These are phyloP conservation scores for Mitragyna speciosa DNA, from an alignment of 257 asterid genomes.

Conservation along the genomic window DNA sequence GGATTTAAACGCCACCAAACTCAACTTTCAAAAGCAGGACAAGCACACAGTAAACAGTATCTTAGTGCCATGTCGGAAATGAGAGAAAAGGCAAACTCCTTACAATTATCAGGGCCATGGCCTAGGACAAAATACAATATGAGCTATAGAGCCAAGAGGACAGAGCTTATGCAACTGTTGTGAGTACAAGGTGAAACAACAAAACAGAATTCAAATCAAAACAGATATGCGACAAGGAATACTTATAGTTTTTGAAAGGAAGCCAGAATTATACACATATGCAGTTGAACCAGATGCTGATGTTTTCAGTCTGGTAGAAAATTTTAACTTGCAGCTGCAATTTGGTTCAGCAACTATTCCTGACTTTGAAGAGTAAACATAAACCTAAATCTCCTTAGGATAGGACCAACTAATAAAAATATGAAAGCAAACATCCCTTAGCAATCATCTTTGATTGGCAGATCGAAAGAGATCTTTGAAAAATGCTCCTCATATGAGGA, in stretches of 20 bases:
- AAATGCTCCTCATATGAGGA: not conserved
- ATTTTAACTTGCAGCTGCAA: not conserved
- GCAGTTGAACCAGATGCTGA: not conserved
- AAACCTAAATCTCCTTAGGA: not conserved
- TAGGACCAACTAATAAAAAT: not conserved
- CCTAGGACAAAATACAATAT: too few relatives aligned
- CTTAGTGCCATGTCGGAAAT: slow-evolving; percentile 20
- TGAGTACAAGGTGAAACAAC: not conserved
- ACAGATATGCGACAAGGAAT: not conserved
- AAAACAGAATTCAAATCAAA: not conserved
- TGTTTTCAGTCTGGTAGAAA: not conserved
- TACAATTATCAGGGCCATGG: too few relatives aligned
- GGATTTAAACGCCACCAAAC: slow-evolving; percentile 37
- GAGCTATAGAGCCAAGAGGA: too few relatives aligned
- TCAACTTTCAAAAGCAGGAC: slow-evolving; percentile 28
- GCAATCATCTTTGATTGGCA: not conserved
- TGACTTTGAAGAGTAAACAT: not conserved
- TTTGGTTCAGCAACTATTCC: not conserved
- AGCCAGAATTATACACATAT: not conserved
- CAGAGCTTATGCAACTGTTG: not conserved
- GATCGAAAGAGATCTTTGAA: not conserved
- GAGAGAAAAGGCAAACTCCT: slow-evolving; percentile 21
- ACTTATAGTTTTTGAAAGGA: not conserved
- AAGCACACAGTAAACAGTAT: slow-evolving; percentile 13
- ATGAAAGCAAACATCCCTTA: not conserved